Base-by-base conservation (phyloP, 179 eudicot genomes). In the Beta lomatogona region DNA sequence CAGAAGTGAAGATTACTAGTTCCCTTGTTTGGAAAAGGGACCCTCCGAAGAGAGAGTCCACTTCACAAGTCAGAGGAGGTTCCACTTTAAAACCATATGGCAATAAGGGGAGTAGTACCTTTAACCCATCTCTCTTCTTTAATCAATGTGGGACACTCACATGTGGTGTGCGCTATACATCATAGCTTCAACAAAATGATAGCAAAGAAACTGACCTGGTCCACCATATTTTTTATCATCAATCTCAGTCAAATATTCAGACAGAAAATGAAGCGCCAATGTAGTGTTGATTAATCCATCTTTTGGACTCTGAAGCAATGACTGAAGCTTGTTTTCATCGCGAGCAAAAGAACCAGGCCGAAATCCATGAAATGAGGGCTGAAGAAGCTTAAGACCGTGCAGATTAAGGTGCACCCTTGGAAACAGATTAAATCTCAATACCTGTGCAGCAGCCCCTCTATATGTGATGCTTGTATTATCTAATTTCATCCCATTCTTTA, bases 311-410 rank as follows among this genome's bases (percentile, higher is more conserved):
- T 89, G 85, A 21, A 93, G 92, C 59, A 92, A 88, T 28, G 88
- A 88, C 79, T 80, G 89, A 60, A 95, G 93, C 79, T 89, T 88
- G 75, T 81, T 83, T 63, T 74, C 84, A 66, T 90, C 88, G 54
- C 86, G 85, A 83, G 88, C 83, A 83, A 71, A 88, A 48, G 98
- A 92, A 60, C 98, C 98, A 52, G 95, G 95, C 19, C 90, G 84
- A 71, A 93, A 95, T 77, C 90, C 95, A 25, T 95, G 97, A 88
- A 92, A 89, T 75, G 91, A 77, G 41, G 98, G 98, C 79, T 93
- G 98, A 75, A 95, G 86, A 80, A 95, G 92, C 87, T 92, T 89
- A 57, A 95, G 90, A 41, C 86, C 86, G 21, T 89, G 88, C 8
- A 89, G 71, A 80, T 92, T 95, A 55, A 50, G 91, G 86, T 92